phyloP scores from a whole-genome alignment of 2,329 filamentous ascomycete genomes.

The Paecilomyces variotii region DNA sequence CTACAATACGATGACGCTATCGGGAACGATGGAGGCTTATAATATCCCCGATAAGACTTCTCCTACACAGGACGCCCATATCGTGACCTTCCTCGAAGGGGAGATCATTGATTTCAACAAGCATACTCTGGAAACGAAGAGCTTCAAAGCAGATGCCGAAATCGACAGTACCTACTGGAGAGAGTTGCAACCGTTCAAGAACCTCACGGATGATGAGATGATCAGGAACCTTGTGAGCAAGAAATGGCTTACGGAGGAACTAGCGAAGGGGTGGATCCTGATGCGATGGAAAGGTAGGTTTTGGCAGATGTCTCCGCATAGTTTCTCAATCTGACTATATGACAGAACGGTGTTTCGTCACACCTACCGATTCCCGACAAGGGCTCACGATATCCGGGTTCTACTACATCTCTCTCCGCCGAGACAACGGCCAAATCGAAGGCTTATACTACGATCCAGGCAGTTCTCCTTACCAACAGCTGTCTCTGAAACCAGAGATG shows the following conservation, averaged over 20 bases:
- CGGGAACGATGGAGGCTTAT: slow-evolving; percentile 63
- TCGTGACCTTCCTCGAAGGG: slow-evolving; percentile 60
- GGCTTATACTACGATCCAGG: slow-evolving; percentile 44
- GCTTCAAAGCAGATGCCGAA: slow-evolving; percentile 38
- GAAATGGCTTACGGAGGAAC: slow-evolving; percentile 35
- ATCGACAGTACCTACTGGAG: slow-evolving; percentile 43
- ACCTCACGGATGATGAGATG: slow-evolving; percentile 36
- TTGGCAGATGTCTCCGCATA: background rate
- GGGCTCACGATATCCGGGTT: slow-evolving; percentile 44
- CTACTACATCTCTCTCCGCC: slow-evolving; percentile 42
- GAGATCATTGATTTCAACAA: slow-evolving; percentile 59
- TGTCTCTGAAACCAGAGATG: slow-evolving; percentile 35
- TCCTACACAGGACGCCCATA: slow-evolving; percentile 38
- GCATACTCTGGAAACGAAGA: slow-evolving; percentile 41
- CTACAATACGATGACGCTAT: slow-evolving; percentile 52
- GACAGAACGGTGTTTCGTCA: slow-evolving; percentile 42
- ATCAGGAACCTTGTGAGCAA: slow-evolving; percentile 37
- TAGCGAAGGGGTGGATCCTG: slow-evolving; percentile 39
- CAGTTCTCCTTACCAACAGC: slow-evolving; percentile 42
- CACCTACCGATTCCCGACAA: slow-evolving; percentile 37
- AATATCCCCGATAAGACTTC: slow-evolving; percentile 52
- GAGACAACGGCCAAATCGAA: slow-evolving; percentile 39
- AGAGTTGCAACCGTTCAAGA: slow-evolving; percentile 40
- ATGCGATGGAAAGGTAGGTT: slow-evolving; percentile 45
- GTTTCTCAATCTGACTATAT: background rate